Evolutionary conservation across 1,284 basidiomycete genomes (phyloP).

Genomic region (Albatrellus sp.): DNA sequence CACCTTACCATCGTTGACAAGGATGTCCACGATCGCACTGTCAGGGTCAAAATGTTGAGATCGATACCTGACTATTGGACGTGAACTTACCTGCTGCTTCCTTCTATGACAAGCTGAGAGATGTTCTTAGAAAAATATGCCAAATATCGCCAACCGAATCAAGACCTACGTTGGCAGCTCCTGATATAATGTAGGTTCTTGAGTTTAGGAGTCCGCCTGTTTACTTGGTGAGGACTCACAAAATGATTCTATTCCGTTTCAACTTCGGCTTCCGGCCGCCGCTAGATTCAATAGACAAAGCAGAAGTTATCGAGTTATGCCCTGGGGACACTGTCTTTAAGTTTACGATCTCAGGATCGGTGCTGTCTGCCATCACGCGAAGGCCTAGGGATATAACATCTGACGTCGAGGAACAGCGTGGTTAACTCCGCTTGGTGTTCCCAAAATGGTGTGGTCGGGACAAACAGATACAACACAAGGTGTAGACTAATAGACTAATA

Average conservation of each 20-base stretch:
- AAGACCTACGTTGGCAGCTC: slow-evolving; percentile 14
- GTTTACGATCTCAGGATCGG: not conserved
- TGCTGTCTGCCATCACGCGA: no score
- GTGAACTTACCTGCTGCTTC: slow-evolving; percentile 14
- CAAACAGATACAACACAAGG: no score
- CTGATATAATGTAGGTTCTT: slow-evolving; percentile 1
- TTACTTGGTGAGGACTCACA: slow-evolving; percentile 8
- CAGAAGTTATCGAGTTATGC: slow-evolving; percentile 8
- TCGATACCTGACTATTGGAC: not conserved
- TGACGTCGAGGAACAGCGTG: no score
- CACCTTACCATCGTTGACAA: slow-evolving; percentile 15
- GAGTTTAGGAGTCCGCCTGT: no score
- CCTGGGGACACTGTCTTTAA: not conserved
- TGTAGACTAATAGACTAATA: no score
- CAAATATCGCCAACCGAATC: not conserved
- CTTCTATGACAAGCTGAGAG: slow-evolving; percentile 14
- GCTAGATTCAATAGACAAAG: slow-evolving; percentile 4
- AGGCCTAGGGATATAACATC: no score
- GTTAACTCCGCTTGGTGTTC: no score
- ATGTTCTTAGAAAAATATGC: no score
- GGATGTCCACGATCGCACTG: slow-evolving; percentile 16
- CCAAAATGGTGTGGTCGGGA: no score
- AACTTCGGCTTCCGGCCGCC: slow-evolving; percentile 5
- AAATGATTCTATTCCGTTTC: slow-evolving; percentile 13
- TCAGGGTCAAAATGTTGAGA: not conserved